Evolutionary conservation across 345 rosid genomes (phyloP), one percentile per base, ranked within the genome.

Genomic region (Camelina hispida): DNA sequence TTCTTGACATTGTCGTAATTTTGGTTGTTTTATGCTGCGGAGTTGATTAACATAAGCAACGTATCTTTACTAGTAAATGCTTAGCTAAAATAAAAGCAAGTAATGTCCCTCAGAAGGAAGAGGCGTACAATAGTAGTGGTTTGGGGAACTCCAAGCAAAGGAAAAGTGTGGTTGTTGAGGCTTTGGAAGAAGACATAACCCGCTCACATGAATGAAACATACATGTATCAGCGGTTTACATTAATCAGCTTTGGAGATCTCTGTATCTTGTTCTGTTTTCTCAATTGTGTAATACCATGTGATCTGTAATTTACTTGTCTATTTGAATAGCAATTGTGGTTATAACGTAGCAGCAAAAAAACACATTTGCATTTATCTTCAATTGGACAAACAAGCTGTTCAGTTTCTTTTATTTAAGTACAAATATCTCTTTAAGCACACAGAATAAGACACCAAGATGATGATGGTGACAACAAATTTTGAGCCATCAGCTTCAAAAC

Each of bases 11-110:
- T 55, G 30, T 68, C 46, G 64, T 56, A 42, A 48, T 50, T 50
- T 51, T 25, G 34, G 34, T 52, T 62, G 64, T 13, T 18, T 18
- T 35, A 43, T 74, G 78, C 86, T 85, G 91, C 90, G 78, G 97
- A 95, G 0, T 91, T 96, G 12, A 91, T 94, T 69, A 91, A 94
- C 69, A 71, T 94, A 62, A 89, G 96, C 84, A 91, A 25, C 4
- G 85, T 56, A 93, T 94, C 78, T 80, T 89, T 86, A 91, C 93
- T 2, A 96, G 98, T 48, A 94, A 94, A 79, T 89, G 97, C 83
- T 81, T 89, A 62, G 96, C 93, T 6, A 91, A 94, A 69, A 89
- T 91, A 79, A 88, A 78, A 60, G 84, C 88, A 3, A 47, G 75
- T 25, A 83, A 72, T 59, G 87, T 85, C 18, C 43, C 73, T 70